A percentile compares a stretch with the other conserved stretches of the same genome.
Evolutionary conservation across 2,329 filamentous ascomycete species (phyloP).

Genomic region (Cladosporium cucumerinum): DNA sequence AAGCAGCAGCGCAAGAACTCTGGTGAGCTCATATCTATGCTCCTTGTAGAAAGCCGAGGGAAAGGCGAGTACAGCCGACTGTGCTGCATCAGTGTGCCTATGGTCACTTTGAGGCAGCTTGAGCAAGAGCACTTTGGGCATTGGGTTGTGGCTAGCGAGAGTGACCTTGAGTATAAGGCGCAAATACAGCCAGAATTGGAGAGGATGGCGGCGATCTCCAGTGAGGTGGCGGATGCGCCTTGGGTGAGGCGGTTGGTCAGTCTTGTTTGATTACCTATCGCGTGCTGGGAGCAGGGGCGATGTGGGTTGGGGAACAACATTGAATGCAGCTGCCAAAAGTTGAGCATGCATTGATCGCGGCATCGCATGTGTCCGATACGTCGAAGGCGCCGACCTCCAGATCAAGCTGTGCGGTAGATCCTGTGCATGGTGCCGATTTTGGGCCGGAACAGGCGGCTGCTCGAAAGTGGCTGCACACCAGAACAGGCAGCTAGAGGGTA

Average conservation of each 20-base stretch:
- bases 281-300: background rate
- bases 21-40: background rate
- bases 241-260: background rate
- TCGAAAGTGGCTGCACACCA: background rate
- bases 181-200: background rate
- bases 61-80: background rate
- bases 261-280: background rate
- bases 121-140: background rate
- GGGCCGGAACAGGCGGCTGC: background rate
- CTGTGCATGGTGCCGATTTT: background rate
- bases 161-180: background rate
- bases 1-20: background rate
- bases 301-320: background rate
- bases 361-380: background rate
- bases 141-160: background rate
- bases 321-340: background rate
- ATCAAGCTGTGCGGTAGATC: background rate
- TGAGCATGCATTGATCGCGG: background rate
- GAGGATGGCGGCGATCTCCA: background rate
- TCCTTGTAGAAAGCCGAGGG: slow-evolving; percentile 17
- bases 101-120: background rate
- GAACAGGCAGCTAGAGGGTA: background rate
- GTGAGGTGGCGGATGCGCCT: background rate
- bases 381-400: background rate
- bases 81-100: background rate